Base-by-base conservation (phyloP, 306 rosid species). In the Lotus japonicus region DNA sequence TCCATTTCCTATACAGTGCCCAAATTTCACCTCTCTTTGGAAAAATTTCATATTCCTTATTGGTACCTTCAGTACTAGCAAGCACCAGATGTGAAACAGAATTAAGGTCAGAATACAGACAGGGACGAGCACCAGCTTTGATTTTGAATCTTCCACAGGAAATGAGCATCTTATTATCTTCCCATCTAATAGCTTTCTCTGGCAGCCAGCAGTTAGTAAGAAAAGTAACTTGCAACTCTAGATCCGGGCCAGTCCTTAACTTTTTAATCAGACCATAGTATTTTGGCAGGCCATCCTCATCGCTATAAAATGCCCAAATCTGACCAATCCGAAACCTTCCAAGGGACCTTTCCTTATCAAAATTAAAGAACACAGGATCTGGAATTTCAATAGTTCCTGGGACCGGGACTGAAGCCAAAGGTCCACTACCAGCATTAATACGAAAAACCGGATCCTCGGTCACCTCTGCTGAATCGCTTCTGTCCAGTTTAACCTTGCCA, bases 281-380 rank as follows among this genome's bases (percentile, higher is more conserved):
- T 77, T 76, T 94, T 18, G 99, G 99, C 77, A 86, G 76, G 50
- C 85, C 86, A 70, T 94, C 99, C 71, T 90, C 95, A 33, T 86
- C 88, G 28, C 99, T 42, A 15, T 94, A 94, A 58, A 94, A 61
- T 39, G 99, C 96, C 99, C 99, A 94, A 53, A 94, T 59, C 80
- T 94, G 96, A 79, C 86, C 90, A 52, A 53, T 19, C 77, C 45
- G 69, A 72, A 90, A 85, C 82, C 74, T 90, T 45, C 78, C 88
- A 44, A 2, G 14, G 28, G 90, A 76, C 73, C 70, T 88, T 14
- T 12, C 78, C 23, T 50, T 82, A 49, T 83, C 97, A n/a, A 94
- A 94, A 60, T 94, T 77, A 82, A 65, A 69, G 72, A 90, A 94
- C 75, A 78, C 79, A 36, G 97, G 73, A 23, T 87, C 95, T 4